phyloP scores from a whole-genome alignment of 140 eudicot species.

The Stevia rebaudiana region DNA sequence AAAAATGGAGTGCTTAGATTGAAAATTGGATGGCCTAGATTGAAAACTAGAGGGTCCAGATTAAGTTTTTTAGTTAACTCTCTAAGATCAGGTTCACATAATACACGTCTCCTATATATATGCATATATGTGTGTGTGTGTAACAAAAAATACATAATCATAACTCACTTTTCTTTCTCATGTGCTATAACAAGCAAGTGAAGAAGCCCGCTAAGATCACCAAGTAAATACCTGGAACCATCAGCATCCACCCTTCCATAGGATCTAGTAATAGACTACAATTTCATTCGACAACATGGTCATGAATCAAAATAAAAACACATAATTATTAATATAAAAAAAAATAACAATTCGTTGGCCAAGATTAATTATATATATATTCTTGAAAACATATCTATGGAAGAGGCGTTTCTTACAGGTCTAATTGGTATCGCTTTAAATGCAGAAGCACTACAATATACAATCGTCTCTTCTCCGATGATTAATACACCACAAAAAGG shows the following conservation, averaged over 20 bases:
- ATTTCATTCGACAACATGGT: slow-evolving; percentile 8
- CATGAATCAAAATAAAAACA: slow-evolving; percentile 5
- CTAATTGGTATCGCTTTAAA: slow-evolving; percentile 93
- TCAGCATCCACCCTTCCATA: slow-evolving; percentile 98
- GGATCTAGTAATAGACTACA: slow-evolving; percentile 81
- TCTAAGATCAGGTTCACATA: too few relatives aligned
- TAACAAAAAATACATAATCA: neutral
- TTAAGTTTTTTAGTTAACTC: too few relatives aligned
- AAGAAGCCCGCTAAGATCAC: slow-evolving; percentile 93
- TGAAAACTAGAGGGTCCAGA: too few relatives aligned
- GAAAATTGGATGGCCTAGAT: too few relatives aligned
- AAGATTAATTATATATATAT: neutral
- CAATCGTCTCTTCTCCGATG: slow-evolving; percentile 93
- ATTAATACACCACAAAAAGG: slow-evolving; percentile 95
- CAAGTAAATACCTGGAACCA: slow-evolving; percentile 90
- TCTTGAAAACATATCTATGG: neutral
- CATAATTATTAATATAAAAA: neutral
- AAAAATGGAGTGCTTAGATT: too few relatives aligned
- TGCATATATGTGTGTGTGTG: too few relatives aligned
- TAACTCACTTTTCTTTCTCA: slow-evolving; percentile 85
- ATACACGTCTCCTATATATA: too few relatives aligned
- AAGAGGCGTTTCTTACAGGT: slow-evolving; percentile 47
- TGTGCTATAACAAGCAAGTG: slow-evolving; percentile 95
- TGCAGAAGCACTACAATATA: slow-evolving; percentile 86
- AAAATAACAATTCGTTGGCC: neutral